phyloP scores from a whole-genome alignment of 176 grass and related monocot species.

The Elaeis guineensis region DNA sequence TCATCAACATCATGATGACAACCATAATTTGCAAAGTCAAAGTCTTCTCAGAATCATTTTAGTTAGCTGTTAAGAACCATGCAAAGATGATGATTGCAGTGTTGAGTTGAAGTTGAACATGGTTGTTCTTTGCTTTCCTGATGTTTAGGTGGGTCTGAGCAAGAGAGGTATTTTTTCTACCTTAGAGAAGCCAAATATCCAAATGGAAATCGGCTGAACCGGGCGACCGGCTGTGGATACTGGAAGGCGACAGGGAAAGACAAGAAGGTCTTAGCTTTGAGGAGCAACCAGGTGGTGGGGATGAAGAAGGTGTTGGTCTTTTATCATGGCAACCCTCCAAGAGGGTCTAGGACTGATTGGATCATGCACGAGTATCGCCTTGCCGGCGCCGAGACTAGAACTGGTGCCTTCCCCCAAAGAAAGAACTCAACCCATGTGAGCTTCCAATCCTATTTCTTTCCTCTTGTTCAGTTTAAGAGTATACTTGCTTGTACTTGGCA shows the following conservation, averaged over 20 bases:
- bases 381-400: background rate
- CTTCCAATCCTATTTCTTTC: background rate
- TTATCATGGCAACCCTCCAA: conserved; percentile 21
- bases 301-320: conserved; percentile 32
- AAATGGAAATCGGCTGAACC: conserved; percentile 13
- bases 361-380: conserved; percentile 37
- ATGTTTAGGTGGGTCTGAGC: conserved; percentile 15
- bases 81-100: no score
- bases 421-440: conserved; percentile 7
- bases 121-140: background rate
- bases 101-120: no score
- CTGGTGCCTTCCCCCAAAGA: background rate
- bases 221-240: conserved; percentile 22
- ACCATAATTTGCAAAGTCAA: no score
- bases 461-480: no score
- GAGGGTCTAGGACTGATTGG: conserved; percentile 17
- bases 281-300: conserved; percentile 27
- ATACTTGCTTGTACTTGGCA: no score
- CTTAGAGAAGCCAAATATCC: conserved; percentile 18
- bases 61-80: no score
- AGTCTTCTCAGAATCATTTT: no score
- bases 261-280: conserved; percentile 8
- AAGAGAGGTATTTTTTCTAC: conserved; percentile 34
- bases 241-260: conserved; percentile 35
- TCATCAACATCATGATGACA: no score